Conservation (phyloP, 495 filamentous ascomycete genomes). For the Penicillium fimorum region DNA sequence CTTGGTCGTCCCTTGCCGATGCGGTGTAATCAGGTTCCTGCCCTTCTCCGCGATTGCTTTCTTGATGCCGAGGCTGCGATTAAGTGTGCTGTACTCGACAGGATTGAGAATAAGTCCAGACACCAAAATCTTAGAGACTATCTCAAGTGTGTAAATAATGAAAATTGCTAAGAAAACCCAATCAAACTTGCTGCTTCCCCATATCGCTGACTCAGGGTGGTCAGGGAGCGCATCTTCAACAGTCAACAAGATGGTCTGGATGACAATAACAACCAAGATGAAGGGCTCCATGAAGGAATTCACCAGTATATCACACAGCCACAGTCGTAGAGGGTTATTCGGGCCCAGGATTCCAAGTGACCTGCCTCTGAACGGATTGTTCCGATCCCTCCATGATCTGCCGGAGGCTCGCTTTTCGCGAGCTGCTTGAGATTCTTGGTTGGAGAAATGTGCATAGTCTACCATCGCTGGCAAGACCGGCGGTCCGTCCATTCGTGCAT, state of each 20-base stretch:
- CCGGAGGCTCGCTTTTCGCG: constrained; percentile 44
- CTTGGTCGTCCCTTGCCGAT: constrained; percentile 65
- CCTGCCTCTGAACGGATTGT: constrained; percentile 85
- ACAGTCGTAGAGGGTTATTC: constrained; percentile 68
- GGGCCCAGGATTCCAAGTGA: constrained; percentile 82
- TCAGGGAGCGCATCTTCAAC: constrained; percentile 73
- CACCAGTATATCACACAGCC: constrained; percentile 84
- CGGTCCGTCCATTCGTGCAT: constrained; percentile 51
- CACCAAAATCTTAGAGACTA: constrained; percentile 77
- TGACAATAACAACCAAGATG: constrained; percentile 81
- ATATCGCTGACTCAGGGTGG: constrained; percentile 48
- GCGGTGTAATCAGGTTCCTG: constrained; percentile 72
- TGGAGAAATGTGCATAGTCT: constrained; percentile 54
- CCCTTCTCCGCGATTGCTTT: constrained; percentile 73
- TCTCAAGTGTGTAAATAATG: constrained; percentile 85
- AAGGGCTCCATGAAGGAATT: constrained; percentile 83
- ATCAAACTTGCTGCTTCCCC: constrained; percentile 71
- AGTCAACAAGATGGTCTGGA: constrained; percentile 83
- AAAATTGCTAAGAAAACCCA: constrained; percentile 81
- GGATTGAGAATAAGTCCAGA: constrained; percentile 91
- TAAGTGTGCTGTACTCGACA: constrained; percentile 76
- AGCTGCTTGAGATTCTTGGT: constrained; percentile 27
- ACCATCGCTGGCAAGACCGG: constrained; percentile 57
- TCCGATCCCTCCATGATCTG: constrained; percentile 46
- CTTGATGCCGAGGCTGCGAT: constrained; percentile 67